Percentiles rank a stretch among this genome's conserved stretches.
Evolutionary conservation across 441 rosid species (phyloP).

Genomic region (Iberis amara): DNA sequence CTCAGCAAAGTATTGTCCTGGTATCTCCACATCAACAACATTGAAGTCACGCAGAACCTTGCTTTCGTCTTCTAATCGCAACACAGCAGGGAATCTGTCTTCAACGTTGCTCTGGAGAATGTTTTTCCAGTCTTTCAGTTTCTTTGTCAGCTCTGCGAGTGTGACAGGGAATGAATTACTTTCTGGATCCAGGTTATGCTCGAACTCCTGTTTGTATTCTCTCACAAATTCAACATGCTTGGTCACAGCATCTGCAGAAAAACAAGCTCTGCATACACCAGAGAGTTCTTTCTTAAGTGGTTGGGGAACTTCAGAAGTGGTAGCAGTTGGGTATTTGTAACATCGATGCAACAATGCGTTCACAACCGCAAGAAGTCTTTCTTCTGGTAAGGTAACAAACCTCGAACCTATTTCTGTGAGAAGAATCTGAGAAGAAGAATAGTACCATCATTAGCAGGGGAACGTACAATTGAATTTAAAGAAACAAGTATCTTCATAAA

Average conservation of each 20-base stretch:
- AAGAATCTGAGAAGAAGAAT: conserved; percentile 47
- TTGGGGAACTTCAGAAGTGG: conserved; percentile 95
- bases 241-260: conserved; percentile 93
- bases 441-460: conserved; percentile 10
- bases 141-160: conserved; percentile 77
- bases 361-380: conserved; percentile 96
- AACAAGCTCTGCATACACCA: conserved; percentile 97
- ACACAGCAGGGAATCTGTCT: conserved; percentile 86
- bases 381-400: conserved; percentile 95
- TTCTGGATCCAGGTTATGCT: conserved; percentile 91
- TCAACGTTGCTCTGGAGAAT: conserved; percentile 96
- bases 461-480: conserved; percentile 8
- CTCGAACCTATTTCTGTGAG: conserved; percentile 97
- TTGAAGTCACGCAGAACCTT: conserved; percentile 82
- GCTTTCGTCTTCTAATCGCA: conserved; percentile 97
- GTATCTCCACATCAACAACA: conserved; percentile 97
- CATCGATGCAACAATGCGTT: conserved; percentile 98
- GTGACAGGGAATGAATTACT: conserved; percentile 84
- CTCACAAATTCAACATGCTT: conserved; percentile 97
- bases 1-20: conserved; percentile 93
- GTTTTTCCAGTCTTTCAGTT: conserved; percentile 89
- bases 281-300: conserved; percentile 99
- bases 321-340: conserved; percentile 96
- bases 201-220: conserved; percentile 95
- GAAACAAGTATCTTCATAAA: conserved; percentile 15